Evolutionary conservation across 495 filamentous ascomycete genomes (phyloP).

Genomic region (Penicillium fimorum): DNA sequence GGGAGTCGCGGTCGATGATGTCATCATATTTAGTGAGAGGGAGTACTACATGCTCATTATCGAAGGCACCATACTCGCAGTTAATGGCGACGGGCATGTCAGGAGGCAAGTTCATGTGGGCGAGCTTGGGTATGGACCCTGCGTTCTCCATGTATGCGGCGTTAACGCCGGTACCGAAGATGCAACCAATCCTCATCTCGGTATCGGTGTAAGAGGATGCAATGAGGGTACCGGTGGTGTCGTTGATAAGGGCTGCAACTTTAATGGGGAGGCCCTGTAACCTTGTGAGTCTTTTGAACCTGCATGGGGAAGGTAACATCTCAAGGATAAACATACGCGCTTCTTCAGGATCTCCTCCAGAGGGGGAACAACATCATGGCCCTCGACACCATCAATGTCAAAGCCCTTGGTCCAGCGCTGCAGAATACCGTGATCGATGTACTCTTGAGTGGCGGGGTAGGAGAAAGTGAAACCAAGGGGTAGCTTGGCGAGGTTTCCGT

Average conservation of each 20-base stretch:
- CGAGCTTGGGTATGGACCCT: slow-evolving; percentile 90
- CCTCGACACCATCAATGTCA: slow-evolving; percentile 95
- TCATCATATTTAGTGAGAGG: slow-evolving; percentile 82
- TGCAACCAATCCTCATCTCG: slow-evolving; percentile 91
- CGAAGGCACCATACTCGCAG: slow-evolving; percentile 98
- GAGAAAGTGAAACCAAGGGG: slow-evolving; percentile 98
- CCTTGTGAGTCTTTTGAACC: background rate
- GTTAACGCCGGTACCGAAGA: slow-evolving; percentile 98
- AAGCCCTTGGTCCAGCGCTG: slow-evolving; percentile 99
- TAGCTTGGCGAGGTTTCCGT: slow-evolving; percentile 57
- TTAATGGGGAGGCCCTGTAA: slow-evolving; percentile 83
- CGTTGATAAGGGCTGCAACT: slow-evolving; percentile 90
- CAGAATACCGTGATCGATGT: slow-evolving; percentile 91
- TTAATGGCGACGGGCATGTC: slow-evolving; percentile 95
- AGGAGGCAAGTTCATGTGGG: slow-evolving; percentile 86
- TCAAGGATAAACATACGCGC: slow-evolving; percentile 52
- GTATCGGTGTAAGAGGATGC: slow-evolving; percentile 93
- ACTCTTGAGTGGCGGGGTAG: slow-evolving; percentile 93
- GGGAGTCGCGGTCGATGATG: slow-evolving; percentile 87
- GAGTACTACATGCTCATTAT: slow-evolving; percentile 92
- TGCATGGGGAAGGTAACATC: background rate
- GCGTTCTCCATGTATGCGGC: slow-evolving; percentile 96
- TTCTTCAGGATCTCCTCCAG: slow-evolving; percentile 80
- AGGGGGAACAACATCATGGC: slow-evolving; percentile 88
- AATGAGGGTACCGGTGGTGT: slow-evolving; percentile 98